A percentile compares a stretch with the other conserved stretches of the same genome.
phyloP scores from a whole-genome alignment of 768 basidiomycete genomes.

The Russula virescens region DNA sequence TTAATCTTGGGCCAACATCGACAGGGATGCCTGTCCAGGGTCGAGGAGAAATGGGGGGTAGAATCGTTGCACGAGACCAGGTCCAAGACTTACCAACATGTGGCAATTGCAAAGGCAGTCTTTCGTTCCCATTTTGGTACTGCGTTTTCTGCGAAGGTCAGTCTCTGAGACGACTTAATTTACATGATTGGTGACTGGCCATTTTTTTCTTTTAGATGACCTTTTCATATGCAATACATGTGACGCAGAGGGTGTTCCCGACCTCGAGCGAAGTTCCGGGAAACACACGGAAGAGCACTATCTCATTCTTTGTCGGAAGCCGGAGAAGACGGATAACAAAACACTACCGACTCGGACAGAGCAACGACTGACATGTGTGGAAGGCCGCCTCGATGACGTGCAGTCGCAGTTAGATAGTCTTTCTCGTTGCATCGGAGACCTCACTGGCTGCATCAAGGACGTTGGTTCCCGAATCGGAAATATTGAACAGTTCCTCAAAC shows the following conservation, averaged over 20 bases:
- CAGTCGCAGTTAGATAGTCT: neutral
- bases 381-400: conserved; percentile 6
- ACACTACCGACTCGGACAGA: neutral
- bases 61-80: neutral
- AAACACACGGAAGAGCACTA: conserved; percentile 7
- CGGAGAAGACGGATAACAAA: neutral
- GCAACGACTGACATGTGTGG: conserved; percentile 5
- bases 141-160: conserved; percentile 6
- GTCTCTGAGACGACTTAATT: neutral
- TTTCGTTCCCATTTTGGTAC: conserved; percentile 9
- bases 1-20: neutral
- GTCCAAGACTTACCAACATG: conserved; percentile 24
- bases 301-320: conserved; percentile 13
- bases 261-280: neutral
- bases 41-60: neutral
- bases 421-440: neutral
- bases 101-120: conserved; percentile 25
- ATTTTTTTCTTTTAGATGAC: neutral
- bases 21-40: neutral
- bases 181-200: neutral
- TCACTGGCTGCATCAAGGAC: neutral
- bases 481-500: neutral
- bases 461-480: neutral
- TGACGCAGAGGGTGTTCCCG: neutral
- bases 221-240: neutral